Base-by-base conservation (phyloP, 164 flowering plant species). In the Kingdonia uniflora region DNA sequence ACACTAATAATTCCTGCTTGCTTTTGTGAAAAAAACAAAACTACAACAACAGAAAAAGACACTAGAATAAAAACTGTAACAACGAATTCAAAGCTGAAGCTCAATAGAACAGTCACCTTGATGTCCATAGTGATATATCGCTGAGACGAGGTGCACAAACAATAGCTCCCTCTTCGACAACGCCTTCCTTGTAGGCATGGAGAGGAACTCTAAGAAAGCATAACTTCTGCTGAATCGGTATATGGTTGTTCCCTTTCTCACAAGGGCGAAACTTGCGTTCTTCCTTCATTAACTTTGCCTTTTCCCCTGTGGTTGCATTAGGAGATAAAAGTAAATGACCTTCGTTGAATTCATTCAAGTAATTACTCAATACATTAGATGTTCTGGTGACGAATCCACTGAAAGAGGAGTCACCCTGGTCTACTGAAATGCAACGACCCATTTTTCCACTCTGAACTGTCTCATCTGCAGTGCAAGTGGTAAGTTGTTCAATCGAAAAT, bases 111-210 rank as follows among this genome's bases (percentile, higher is more conserved):
- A 59, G 52, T 58, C 33, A 23, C 86, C 97, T 52, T n/a, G n/a
- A n/a, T n/a, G n/a, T n/a, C n/a, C n/a, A n/a, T n/a, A n/a, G n/a
- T n/a, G n/a, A n/a, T n/a, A 88, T 54, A 68, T 92, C 99, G 29
- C 67, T 17, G 19, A 53, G 67, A 47, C 3, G 56, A 42, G 96
- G 97, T 22, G 94, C 97, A 76, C 89, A 84, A 40, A 92, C 72
- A 54, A 84, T 72, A 26, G 87, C 91, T 52, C 96, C 95, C 55
- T 86, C 87, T 57, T 92, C 97, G 61, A 88, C 80, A 58, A 52
- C 63, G 16, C 96, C 99, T 71, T 74, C 80, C 62, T 73, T 81
- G 67, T 53, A 76, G 55, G 92, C 83, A 64, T 67, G 84, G 37
- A 92, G 74, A 77, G 63, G 65, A 58, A 84, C 82, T 67, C 95